phyloP scores from a whole-genome alignment of 2,329 filamentous ascomycete species.

The Neurospora sp. region DNA sequence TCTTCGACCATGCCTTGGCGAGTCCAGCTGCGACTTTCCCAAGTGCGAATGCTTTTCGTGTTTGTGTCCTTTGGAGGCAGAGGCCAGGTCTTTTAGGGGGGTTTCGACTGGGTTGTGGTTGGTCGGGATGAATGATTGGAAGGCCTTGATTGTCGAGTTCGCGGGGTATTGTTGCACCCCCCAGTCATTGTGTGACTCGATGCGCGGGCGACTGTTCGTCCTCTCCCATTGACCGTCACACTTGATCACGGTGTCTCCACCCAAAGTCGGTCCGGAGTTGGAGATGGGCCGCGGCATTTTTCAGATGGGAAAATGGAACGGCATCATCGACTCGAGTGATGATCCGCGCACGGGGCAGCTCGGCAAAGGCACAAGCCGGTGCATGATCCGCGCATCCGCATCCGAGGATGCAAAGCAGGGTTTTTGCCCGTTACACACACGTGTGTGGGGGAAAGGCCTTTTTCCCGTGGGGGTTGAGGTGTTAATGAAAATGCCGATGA shows the following conservation, averaged over 20 bases:
- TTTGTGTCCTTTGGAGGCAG: not conserved
- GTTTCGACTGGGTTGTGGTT: not conserved
- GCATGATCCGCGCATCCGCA: not conserved
- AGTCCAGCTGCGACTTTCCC: not conserved
- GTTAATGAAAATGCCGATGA: not conserved
- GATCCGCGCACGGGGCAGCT: not conserved
- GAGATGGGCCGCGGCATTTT: not conserved
- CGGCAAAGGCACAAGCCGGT: not conserved
- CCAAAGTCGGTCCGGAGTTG: not conserved
- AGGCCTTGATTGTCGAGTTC: not conserved
- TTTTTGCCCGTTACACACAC: not conserved
- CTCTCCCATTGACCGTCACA: not conserved
- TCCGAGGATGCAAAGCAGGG: not conserved
- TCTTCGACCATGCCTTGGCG: not conserved
- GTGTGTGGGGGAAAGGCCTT: not conserved
- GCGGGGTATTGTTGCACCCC: not conserved
- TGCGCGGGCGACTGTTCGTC: not conserved
- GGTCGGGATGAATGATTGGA: not conserved
- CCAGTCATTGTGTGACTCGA: not conserved
- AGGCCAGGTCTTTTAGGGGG: not conserved
- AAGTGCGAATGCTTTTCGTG: not conserved
- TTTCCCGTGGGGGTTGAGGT: not conserved
- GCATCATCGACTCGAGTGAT: not conserved
- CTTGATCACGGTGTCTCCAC: not conserved
- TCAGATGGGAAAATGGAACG: not conserved